Percentiles rank a stretch among this genome's conserved stretches.
Evolutionary conservation across 148 eudicot genomes (phyloP).

Genomic region (Rhododendron ferrugineum): DNA sequence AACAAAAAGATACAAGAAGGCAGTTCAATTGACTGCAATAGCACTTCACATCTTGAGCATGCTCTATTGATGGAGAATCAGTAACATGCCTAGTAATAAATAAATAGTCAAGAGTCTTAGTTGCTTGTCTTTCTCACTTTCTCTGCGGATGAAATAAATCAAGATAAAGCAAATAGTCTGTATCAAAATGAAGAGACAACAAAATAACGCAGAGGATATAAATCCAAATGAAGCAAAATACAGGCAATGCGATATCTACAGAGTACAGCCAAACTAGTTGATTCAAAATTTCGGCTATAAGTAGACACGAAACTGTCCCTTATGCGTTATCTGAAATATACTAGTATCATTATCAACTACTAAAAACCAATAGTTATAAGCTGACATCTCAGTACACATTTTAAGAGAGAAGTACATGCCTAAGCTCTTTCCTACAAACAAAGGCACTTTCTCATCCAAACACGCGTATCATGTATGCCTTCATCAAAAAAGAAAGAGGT

Average conservation of each 20-base stretch:
- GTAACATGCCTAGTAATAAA: background rate
- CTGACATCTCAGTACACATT: no score
- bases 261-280: background rate
- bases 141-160: background rate
- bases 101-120: background rate
- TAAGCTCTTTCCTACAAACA: no score
- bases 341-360: no score
- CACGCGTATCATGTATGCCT: background rate
- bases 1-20: background rate
- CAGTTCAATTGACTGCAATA: background rate
- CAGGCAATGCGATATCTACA: background rate
- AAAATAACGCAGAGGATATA: background rate
- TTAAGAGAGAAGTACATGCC: no score
- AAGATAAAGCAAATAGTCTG: background rate
- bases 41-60: background rate
- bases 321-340: no score
- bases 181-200: background rate
- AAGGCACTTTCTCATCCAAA: background rate
- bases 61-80: background rate
- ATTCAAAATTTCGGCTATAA: background rate
- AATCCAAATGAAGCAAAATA: background rate
- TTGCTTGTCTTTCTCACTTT: background rate
- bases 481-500: background rate
- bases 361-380: no score
- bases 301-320: background rate